Evolutionary conservation across 495 filamentous ascomycete species (phyloP), one percentile per base, ranked within the genome.

Genomic region (Trichoderma gamsii): DNA sequence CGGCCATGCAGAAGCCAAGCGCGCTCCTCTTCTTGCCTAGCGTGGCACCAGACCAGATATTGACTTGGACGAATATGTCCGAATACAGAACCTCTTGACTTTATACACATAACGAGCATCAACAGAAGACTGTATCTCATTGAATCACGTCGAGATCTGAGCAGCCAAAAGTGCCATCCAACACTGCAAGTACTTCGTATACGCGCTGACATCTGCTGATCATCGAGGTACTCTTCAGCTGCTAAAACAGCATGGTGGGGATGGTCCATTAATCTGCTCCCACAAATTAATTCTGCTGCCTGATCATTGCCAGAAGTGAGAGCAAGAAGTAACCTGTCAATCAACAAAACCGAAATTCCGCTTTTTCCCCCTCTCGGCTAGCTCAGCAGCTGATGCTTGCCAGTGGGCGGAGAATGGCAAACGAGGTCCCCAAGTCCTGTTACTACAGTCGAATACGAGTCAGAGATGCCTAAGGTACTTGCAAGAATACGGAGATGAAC

Each of bases 251-350:
- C 27, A 23, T 16, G 25, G 56, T 61, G 56, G 56, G 15, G 56
- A 61, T 61, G 44, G 6, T n/a, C 44, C 13, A 49, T 49, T 15
- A 49, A 49, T n/a, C 12, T 16, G 56, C 25, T 61, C 25, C 27
- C 56, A 27, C 27, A 61, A 29, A 61, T 32, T 61, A 61, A 61
- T 61, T 61, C 56, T 61, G 56, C 56, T 61, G 56, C 56, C 56
- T 61, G 56, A 61, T 61, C 56, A 21, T 61, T 25, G 56, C 27
- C 56, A 16, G 16, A 61, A 32, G 25, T 29, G 25, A 25, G 51
- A 56, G 43, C 7, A 52, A 61, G 13, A 61, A 7, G 23, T 12
- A 12, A 18, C 11, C 25, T 12, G 25, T 32, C 56, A 32, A 29
- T 13, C 18, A 25, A 52, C n/a, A 13, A 61, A 16, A 12, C 29